These are phyloP conservation scores for Neospora caninum DNA, from an alignment of 169 alveolate genomes.

Conservation along the genomic window DNA sequence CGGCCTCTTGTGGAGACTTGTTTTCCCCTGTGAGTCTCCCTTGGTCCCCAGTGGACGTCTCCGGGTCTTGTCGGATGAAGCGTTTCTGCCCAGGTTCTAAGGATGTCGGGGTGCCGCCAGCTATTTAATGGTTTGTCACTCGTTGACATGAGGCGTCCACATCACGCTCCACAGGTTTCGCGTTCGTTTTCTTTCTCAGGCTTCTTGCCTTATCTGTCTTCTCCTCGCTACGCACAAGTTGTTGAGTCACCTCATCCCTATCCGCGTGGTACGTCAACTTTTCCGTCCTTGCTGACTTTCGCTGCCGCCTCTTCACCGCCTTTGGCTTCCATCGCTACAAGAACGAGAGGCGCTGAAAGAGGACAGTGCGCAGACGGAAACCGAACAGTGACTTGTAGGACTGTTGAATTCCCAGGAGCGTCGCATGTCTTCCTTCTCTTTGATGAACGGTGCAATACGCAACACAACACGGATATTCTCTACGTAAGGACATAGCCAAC, in stretches of 20 bases:
- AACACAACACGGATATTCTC: slow-evolving; percentile 41
- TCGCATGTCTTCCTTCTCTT: slow-evolving; percentile 57
- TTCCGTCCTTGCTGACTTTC: background rate
- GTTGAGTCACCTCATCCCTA: slow-evolving; percentile 29
- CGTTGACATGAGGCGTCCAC: too few relatives aligned
- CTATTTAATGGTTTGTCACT: too few relatives aligned
- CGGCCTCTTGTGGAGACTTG: too few relatives aligned
- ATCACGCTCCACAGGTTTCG: too few relatives aligned
- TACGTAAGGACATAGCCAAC: too few relatives aligned
- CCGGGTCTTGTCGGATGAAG: too few relatives aligned
- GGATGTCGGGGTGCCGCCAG: too few relatives aligned
- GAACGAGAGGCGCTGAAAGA: background rate
- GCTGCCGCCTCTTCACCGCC: background rate
- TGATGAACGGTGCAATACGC: slow-evolving; percentile 54
- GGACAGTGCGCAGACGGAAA: background rate
- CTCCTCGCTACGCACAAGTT: background rate
- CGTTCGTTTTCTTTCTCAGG: background rate
- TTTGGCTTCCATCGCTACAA: background rate
- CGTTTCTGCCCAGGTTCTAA: too few relatives aligned
- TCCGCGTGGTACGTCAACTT: background rate
- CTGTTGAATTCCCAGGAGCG: slow-evolving; percentile 52
- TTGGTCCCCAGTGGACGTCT: too few relatives aligned
- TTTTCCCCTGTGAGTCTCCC: too few relatives aligned
- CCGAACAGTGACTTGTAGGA: background rate
- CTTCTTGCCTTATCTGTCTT: background rate